Evolutionary conservation across 345 rosid genomes (phyloP), one percentile per base, ranked within the genome.

Genomic region (Eucalyptus cloeziana): DNA sequence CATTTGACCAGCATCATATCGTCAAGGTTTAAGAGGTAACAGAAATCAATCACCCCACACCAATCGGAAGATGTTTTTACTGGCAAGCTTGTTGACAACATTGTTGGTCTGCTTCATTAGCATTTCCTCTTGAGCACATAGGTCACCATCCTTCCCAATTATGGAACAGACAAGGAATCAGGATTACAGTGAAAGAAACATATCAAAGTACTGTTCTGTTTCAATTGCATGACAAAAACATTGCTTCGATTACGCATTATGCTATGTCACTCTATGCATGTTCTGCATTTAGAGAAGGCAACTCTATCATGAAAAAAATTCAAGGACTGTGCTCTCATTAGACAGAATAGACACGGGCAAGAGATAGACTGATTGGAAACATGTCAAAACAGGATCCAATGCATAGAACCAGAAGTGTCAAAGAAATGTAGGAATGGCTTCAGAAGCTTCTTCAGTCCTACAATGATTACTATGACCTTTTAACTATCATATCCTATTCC

Each of bases 51-150:
- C 91, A 81, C 92, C 94, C 96, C 98, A 96, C 79, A 96, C 94
- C 87, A 95, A 89, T 62, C 87, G 92, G 89, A 93, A 96, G 88
- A 95, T 94, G 87, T 94, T 94, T 89, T 90, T 94, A 87, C 97
- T 96, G 31, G 96, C 96, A 90, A 88, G 89, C 71, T 94, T 90
- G 85, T 88, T 92, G 87, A 96, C 90, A 81, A 88, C 86, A 58
- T 90, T 92, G 90, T 94, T 94, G 87, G 95, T 94, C 92, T 92
- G 94, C 93, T 91, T 94, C 89, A 91, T 89, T 37, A 96, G 98
- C 98, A 95, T 92, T 87, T 94, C 95, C 89, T 93, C 96, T 91
- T 96, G 98, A 2, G 94, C 96, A 83, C 87, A 40, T 37, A 91
- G 89, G 90, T 95, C 94, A 27, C 95, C 98, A 27, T 94, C 98